These are phyloP conservation scores for Berkeleyomyces basicola DNA, from an alignment of 2,329 filamentous ascomycete genomes.

Conservation along the genomic window DNA sequence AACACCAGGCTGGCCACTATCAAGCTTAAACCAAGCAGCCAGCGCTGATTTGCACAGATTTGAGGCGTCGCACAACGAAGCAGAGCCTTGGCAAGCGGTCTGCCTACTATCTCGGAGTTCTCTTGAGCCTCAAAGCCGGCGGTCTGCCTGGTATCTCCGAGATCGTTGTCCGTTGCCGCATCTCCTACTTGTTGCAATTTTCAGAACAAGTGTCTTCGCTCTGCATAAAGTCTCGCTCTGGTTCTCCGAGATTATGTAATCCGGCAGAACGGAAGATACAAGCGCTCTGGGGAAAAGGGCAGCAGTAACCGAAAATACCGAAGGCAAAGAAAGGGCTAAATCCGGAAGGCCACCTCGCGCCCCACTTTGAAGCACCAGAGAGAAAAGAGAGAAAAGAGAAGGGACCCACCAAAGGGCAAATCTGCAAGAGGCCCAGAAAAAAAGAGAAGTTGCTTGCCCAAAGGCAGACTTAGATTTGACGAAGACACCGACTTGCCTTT, in stretches of 20 bases:
- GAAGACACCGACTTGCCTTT: not conserved
- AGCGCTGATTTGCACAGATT: not conserved
- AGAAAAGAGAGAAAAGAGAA: not conserved
- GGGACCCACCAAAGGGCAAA: not conserved
- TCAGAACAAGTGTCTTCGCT: not conserved
- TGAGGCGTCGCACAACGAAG: not conserved
- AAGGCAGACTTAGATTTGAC: not conserved
- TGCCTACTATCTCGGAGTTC: not conserved
- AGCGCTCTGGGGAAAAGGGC: slow-evolving; percentile 5
- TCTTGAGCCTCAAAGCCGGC: not conserved
- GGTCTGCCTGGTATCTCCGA: not conserved
- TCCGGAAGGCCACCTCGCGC: not conserved
- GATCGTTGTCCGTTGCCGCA: not conserved
- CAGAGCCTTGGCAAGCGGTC: not conserved
- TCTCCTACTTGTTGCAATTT: not conserved
- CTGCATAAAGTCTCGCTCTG: not conserved
- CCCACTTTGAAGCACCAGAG: not conserved
- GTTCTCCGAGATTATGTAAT: slow-evolving; percentile 6
- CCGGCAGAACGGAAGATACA: slow-evolving; percentile 13
- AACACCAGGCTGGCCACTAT: not conserved
- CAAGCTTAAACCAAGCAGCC: too few species aligned
- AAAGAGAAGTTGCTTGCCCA: not conserved
- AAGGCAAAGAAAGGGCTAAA: slow-evolving; percentile 8
- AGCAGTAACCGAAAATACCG: slow-evolving; percentile 14
- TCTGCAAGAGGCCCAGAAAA: not conserved